phyloP scores from a whole-genome alignment of 1,284 basidiomycete genomes.

The Fomitiporia mediterranea region DNA sequence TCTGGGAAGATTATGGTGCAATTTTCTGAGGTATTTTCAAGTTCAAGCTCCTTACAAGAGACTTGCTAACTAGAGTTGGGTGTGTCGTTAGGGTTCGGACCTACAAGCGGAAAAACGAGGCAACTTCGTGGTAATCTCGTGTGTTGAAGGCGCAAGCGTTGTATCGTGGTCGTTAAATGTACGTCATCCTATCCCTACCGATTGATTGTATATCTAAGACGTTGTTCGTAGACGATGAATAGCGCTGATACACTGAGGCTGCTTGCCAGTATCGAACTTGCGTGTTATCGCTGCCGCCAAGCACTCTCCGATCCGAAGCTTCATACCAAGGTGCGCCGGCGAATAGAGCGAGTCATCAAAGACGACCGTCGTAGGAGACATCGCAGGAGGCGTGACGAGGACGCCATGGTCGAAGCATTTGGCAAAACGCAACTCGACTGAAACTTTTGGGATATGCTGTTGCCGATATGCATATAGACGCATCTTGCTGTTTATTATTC shows the following conservation, averaged over 20 bases:
- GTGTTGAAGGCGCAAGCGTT: constrained; percentile 63
- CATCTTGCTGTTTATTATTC: constrained; percentile 11
- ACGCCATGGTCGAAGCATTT: constrained; percentile 72
- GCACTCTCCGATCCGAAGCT: constrained; percentile 57
- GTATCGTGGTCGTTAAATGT: constrained; percentile 84
- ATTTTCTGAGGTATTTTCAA: constrained; percentile 56
- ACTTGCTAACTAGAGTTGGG: background rate
- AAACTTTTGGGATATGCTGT: background rate
- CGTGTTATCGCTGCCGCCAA: constrained; percentile 69
- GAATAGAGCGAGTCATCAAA: constrained; percentile 71
- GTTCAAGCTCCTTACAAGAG: background rate
- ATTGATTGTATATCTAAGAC: background rate
- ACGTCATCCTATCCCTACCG: constrained; percentile 22
- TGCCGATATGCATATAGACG: background rate
- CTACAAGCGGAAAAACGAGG: constrained; percentile 78
- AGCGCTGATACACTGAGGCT: constrained; percentile 74
- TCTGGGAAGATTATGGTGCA: constrained; percentile 63
- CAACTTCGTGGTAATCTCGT: constrained; percentile 76
- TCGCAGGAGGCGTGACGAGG: constrained; percentile 73
- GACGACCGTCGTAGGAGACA: constrained; percentile 75
- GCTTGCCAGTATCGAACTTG: constrained; percentile 74
- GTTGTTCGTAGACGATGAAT: constrained; percentile 56
- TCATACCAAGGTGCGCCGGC: constrained; percentile 58
- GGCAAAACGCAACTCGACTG: constrained; percentile 50
- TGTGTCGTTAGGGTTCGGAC: constrained; percentile 48